Percentiles rank a stretch among this genome's conserved stretches.
phyloP scores from a whole-genome alignment of 768 basidiomycete species.

The Nidula microcarpa region DNA sequence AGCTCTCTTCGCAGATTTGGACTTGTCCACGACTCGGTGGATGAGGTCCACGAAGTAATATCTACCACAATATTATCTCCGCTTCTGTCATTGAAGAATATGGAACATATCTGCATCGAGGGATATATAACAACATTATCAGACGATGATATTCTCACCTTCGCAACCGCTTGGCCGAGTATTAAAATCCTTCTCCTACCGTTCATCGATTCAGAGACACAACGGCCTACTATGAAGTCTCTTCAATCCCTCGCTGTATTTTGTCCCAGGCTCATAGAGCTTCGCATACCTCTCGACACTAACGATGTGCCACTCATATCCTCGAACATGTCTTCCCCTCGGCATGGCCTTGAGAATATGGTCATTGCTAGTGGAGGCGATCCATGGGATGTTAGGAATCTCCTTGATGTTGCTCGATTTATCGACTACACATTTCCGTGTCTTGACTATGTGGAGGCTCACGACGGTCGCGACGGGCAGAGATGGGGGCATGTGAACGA shows the following conservation, averaged over 20 bases:
- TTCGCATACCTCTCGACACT: constrained; percentile 19
- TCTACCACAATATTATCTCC: constrained; percentile 11
- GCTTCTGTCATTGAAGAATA: constrained; percentile 14
- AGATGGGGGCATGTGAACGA: constrained; percentile 23
- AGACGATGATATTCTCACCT: constrained; percentile 15
- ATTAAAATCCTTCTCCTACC: constrained; percentile 20
- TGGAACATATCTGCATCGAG: constrained; percentile 20
- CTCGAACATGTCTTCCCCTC: constrained; percentile 5
- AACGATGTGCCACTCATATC: constrained; percentile 8
- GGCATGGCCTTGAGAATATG: constrained; percentile 14
- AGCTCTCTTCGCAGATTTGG: constrained; percentile 17
- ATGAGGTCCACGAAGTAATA: constrained; percentile 10
- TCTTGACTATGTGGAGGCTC: constrained; percentile 10
- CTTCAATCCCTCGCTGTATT: constrained; percentile 13
- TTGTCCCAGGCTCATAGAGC: constrained; percentile 14
- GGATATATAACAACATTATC: constrained; percentile 20
- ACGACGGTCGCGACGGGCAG: constrained; percentile 14
- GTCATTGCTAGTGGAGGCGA: constrained; percentile 18
- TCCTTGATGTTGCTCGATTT: constrained; percentile 19
- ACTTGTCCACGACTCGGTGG: constrained; percentile 15
- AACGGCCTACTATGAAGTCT: constrained; percentile 15
- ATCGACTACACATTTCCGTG: constrained; percentile 21
- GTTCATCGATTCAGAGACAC: constrained; percentile 3
- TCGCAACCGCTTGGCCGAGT: constrained; percentile 22
- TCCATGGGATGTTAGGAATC: constrained; percentile 16